Conservation (phyloP, 164 flowering plant species). For the Hamamelis virginiana region DNA sequence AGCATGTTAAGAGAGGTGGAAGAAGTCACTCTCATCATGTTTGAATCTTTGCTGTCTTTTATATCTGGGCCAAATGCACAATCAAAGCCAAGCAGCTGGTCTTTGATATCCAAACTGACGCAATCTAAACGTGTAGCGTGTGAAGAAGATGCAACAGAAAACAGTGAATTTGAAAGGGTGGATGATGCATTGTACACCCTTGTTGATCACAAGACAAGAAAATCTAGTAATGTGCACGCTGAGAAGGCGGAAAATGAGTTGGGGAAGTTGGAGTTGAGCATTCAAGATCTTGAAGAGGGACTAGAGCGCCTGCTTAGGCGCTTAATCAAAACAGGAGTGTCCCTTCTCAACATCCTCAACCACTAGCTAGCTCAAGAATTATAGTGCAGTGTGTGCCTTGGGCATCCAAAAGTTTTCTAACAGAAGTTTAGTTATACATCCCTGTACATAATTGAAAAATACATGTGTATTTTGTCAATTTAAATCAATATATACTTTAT, state of each 20-base stretch:
- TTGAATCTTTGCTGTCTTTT: slow-evolving; percentile 9
- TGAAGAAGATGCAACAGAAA: slow-evolving; percentile 5
- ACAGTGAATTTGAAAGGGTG: slow-evolving; percentile 15
- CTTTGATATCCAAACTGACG: slow-evolving; percentile 2
- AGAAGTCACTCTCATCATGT: not conserved
- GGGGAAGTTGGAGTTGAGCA: slow-evolving; percentile 17
- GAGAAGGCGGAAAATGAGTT: slow-evolving; percentile 16
- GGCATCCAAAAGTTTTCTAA: slow-evolving; percentile 2
- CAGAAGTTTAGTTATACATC: too few relatives aligned
- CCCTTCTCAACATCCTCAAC: slow-evolving; percentile 28
- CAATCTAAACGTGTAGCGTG: slow-evolving; percentile 13
- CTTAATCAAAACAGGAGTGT: slow-evolving; percentile 34
- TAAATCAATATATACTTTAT: too few relatives aligned
- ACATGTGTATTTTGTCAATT: too few relatives aligned
- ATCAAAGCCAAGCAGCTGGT: slow-evolving; percentile 3
- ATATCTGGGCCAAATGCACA: slow-evolving; percentile 4
- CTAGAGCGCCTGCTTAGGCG: slow-evolving; percentile 25
- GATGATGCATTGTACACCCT: slow-evolving; percentile 19
- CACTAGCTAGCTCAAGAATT: slow-evolving; percentile 15
- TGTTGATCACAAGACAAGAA: not conserved
- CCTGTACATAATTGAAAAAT: too few relatives aligned
- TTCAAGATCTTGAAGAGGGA: slow-evolving; percentile 33
- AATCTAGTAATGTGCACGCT: not conserved
- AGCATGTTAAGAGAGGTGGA: slow-evolving; percentile 4
- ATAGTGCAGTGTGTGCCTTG: too few relatives aligned